Conservation (phyloP, 352 stramenopile genomes). For the Pythium phragmitis region DNA sequence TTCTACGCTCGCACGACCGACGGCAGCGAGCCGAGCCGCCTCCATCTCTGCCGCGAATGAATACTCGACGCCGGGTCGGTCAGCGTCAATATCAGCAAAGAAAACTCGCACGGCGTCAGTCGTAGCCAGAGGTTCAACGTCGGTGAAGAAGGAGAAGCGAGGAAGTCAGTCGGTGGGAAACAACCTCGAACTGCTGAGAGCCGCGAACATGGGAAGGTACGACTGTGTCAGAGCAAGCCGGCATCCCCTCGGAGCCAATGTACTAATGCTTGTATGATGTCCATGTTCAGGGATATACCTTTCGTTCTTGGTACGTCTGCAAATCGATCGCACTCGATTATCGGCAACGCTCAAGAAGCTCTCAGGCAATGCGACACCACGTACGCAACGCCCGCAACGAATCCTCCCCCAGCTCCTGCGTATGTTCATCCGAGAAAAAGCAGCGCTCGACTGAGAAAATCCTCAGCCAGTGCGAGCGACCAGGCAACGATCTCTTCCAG, state of each 20-base stretch:
- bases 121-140: constrained; percentile 11
- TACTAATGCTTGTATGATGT: neutral
- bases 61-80: neutral
- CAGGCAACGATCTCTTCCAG: neutral
- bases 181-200: constrained; percentile 60
- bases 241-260: neutral
- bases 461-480: neutral
- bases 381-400: constrained; percentile 36
- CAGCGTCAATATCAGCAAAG: constrained; percentile 8
- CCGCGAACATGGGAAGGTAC: constrained; percentile 71
- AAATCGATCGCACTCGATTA: constrained; percentile 65
- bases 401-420: neutral
- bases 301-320: constrained; percentile 64
- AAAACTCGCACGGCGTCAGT: constrained; percentile 14
- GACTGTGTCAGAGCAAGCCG: constrained; percentile 4
- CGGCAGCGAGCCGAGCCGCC: constrained; percentile 50
- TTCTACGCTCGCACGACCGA: constrained; percentile 50
- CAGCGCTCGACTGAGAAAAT: constrained; percentile 9
- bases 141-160: constrained; percentile 46
- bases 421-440: neutral
- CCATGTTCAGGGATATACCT: constrained; percentile 45
- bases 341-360: constrained; percentile 72
- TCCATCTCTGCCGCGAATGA: constrained; percentile 15
- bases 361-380: constrained; percentile 65
- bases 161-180: constrained; percentile 26